These are phyloP conservation scores for Hericium erinaceus DNA, from an alignment of 768 basidiomycete species.

Conservation along the genomic window DNA sequence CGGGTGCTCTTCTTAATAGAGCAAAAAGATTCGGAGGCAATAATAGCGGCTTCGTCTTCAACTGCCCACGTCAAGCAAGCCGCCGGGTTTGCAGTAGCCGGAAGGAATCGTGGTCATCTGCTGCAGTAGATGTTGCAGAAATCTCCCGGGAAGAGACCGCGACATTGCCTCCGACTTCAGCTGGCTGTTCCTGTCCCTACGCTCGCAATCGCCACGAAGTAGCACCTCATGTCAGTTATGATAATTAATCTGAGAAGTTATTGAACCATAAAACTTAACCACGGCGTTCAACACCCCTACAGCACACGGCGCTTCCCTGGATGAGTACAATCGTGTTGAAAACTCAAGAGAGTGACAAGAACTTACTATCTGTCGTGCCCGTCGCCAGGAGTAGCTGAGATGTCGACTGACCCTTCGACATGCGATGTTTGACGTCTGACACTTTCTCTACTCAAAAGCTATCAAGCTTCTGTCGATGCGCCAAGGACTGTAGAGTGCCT, in stretches of 20 bases:
- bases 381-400: neutral
- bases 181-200: too few relatives aligned
- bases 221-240: neutral
- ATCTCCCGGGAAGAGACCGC: neutral
- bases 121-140: neutral
- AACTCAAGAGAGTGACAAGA: neutral
- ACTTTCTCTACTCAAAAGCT: neutral
- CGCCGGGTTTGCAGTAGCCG: neutral
- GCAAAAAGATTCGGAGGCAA: neutral
- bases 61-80: neutral
- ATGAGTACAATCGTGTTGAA: neutral
- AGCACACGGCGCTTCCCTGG: neutral
- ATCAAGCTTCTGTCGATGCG: neutral
- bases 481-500: neutral
- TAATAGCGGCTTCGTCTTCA: neutral
- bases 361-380: neutral
- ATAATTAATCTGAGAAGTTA: constrained; percentile 1
- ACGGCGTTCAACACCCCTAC: neutral
- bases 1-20: constrained; percentile 2
- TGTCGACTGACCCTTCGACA: neutral
- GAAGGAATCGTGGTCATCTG: neutral
- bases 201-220: too few relatives aligned
- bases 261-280: neutral
- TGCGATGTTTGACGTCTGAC: neutral
- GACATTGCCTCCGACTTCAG: too few relatives aligned